Conservation (phyloP, 1,284 basidiomycete genomes). For the Flammula alnicola region DNA sequence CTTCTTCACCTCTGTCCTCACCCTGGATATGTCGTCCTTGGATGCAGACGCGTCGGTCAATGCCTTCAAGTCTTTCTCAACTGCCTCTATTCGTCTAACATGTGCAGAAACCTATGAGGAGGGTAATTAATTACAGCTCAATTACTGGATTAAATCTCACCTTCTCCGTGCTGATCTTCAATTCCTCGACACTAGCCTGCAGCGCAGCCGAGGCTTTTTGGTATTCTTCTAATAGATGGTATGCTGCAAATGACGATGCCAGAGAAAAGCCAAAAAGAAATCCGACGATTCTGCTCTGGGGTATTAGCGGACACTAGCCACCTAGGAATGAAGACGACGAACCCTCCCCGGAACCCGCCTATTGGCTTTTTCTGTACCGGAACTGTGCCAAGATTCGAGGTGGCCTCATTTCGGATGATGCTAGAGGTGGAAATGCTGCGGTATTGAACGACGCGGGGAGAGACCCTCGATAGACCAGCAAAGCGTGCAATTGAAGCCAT, state of each 20-base stretch:
- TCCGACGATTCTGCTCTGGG: slow-evolving; percentile 71
- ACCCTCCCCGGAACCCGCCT: slow-evolving; percentile 88
- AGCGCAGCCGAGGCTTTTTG: slow-evolving; percentile 83
- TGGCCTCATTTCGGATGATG: slow-evolving; percentile 51
- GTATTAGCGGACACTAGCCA: slow-evolving; percentile 17
- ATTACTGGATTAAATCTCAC: slow-evolving; percentile 37
- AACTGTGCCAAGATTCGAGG: slow-evolving; percentile 59
- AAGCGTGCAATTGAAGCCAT: slow-evolving; percentile 48
- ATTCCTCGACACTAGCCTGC: slow-evolving; percentile 85
- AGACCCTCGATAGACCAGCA: slow-evolving; percentile 27
- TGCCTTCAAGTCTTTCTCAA: slow-evolving; percentile 87
- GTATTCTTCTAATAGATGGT: slow-evolving; percentile 89
- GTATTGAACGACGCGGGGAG: slow-evolving; percentile 25
- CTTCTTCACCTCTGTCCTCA: slow-evolving; percentile 85
- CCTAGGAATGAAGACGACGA: neutral
- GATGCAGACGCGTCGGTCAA: slow-evolving; percentile 66
- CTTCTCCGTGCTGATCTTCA: slow-evolving; percentile 85
- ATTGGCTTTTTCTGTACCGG: slow-evolving; percentile 76
- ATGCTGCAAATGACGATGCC: slow-evolving; percentile 83
- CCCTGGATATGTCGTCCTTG: slow-evolving; percentile 79
- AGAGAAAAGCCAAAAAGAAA: slow-evolving; percentile 90
- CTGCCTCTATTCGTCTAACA: slow-evolving; percentile 82
- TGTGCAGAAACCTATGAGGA: slow-evolving; percentile 76
- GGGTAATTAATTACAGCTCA: neutral
- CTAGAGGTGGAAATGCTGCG: slow-evolving; percentile 45